Percentiles rank a stretch among this genome's conserved stretches.
phyloP scores from a whole-genome alignment of 139 green algal genomes.

The Edaphochlamys debaryana region DNA sequence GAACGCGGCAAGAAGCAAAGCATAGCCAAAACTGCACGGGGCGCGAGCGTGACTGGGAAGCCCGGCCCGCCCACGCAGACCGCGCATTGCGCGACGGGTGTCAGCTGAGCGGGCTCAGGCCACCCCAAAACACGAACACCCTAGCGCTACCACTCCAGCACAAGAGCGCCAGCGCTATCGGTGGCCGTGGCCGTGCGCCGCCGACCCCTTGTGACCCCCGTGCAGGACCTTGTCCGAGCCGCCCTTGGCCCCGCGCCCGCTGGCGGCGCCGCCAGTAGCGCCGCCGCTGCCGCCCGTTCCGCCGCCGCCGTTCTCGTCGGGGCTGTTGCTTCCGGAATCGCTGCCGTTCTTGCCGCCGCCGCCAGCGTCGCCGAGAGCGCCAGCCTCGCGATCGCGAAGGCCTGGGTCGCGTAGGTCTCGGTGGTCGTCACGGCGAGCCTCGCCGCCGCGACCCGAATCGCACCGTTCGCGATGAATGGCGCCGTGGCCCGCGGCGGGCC shows the following conservation, averaged over 20 bases:
- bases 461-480: background rate
- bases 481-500: too few species aligned
- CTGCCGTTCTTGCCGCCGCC: constrained; percentile 57
- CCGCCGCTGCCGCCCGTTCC: background rate
- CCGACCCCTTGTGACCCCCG: background rate
- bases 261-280: background rate
- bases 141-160: too few species aligned
- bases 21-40: too few species aligned
- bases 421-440: background rate
- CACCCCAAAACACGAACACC: too few species aligned
- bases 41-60: too few species aligned
- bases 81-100: too few species aligned
- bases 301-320: constrained; percentile 48
- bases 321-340: constrained; percentile 65
- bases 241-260: constrained; percentile 1
- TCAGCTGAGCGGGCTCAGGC: too few species aligned
- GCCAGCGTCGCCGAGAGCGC: background rate
- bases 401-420: background rate
- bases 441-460: background rate
- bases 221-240: constrained; percentile 7
- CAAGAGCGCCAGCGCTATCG: background rate
- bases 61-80: too few species aligned
- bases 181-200: constrained; percentile 11
- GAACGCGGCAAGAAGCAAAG: too few species aligned
- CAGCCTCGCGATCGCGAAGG: constrained; percentile 20